phyloP scores from a whole-genome alignment of 805 yeast genomes.

The Candida lessepsii region DNA sequence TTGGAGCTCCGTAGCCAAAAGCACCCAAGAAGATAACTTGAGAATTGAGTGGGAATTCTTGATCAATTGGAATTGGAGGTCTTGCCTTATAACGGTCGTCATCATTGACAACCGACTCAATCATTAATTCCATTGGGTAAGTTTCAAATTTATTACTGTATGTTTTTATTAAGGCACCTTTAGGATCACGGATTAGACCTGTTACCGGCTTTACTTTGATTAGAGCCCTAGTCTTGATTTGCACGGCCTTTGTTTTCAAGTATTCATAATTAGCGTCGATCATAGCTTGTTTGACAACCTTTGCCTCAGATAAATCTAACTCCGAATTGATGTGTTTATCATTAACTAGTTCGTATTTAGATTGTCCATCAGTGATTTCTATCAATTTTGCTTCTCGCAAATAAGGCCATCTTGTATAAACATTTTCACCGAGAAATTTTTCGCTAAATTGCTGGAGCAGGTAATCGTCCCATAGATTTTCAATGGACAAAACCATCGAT shows the following conservation, averaged over 20 bases:
- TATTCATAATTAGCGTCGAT: slow-evolving; percentile 42
- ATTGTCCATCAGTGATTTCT: slow-evolving; percentile 54
- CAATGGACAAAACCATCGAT: slow-evolving; percentile 68
- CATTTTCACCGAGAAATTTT: slow-evolving; percentile 57
- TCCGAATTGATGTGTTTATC: slow-evolving; percentile 6
- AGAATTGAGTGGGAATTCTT: slow-evolving; percentile 76
- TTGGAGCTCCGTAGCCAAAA: slow-evolving; percentile 83
- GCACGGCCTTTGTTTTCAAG: slow-evolving; percentile 59
- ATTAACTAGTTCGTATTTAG: slow-evolving; percentile 42
- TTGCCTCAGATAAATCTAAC: slow-evolving; percentile 25
- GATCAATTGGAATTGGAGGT: slow-evolving; percentile 71
- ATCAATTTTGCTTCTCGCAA: slow-evolving; percentile 75
- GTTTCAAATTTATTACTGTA: slow-evolving; percentile 51
- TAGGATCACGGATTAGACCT: slow-evolving; percentile 66
- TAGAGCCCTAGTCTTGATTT: slow-evolving; percentile 52
- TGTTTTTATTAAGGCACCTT: slow-evolving; percentile 79
- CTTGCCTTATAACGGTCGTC: slow-evolving; percentile 74
- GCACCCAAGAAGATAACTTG: slow-evolving; percentile 80
- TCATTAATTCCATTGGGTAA: slow-evolving; percentile 79
- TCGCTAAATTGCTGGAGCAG: slow-evolving; percentile 65
- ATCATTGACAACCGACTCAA: slow-evolving; percentile 66
- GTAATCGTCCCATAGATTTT: slow-evolving; percentile 53
- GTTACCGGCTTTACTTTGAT: slow-evolving; percentile 72
- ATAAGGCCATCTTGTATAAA: slow-evolving; percentile 89
- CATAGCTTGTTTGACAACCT: slow-evolving; percentile 43